Percentiles rank a stretch among this genome's conserved stretches.
These are phyloP conservation scores for Pythium phragmitis DNA, from an alignment of 352 stramenopile genomes.

Conservation along the genomic window DNA sequence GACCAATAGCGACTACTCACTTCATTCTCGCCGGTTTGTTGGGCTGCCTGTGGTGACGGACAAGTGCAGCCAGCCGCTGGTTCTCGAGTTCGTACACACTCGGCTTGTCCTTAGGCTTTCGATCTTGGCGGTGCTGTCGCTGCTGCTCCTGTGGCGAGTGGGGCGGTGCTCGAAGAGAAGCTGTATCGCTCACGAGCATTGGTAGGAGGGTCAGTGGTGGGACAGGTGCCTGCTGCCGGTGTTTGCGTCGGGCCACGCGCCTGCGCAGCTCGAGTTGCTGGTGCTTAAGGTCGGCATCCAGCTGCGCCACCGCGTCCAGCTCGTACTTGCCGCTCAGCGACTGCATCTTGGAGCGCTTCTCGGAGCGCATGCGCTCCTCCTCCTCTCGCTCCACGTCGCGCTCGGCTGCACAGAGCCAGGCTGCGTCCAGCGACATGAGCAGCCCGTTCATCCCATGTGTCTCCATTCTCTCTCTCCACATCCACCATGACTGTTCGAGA, in stretches of 20 bases:
- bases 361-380: slow-evolving; percentile 30
- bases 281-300: slow-evolving; percentile 52
- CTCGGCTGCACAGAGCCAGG: slow-evolving; percentile 60
- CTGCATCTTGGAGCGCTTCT: slow-evolving; percentile 22
- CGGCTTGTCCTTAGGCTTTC: slow-evolving; percentile 16
- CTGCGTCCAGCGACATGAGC: slow-evolving; percentile 44
- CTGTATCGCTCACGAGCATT: background rate
- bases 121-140: slow-evolving; percentile 12
- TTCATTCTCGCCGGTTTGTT: slow-evolving; percentile 34
- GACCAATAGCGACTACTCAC: slow-evolving; percentile 8
- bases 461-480: slow-evolving; percentile 28
- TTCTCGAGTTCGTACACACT: slow-evolving; percentile 69
- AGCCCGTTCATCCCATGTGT: slow-evolving; percentile 24
- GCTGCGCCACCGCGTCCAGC: slow-evolving; percentile 37
- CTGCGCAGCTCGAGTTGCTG: slow-evolving; percentile 36
- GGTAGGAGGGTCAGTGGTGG: background rate
- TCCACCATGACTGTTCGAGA: slow-evolving; percentile 24
- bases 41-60: slow-evolving; percentile 9
- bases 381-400: slow-evolving; percentile 54
- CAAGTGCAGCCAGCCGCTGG: slow-evolving; percentile 36
- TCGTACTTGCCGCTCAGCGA: slow-evolving; percentile 50
- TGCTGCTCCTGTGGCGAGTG: slow-evolving; percentile 35
- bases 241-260: slow-evolving; percentile 8
- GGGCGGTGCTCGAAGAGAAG: background rate
- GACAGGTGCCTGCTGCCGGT: slow-evolving; percentile 3